Conservation (phyloP, 371 early-diverging fungal genomes). For the Haplosporangium sp. region DNA sequence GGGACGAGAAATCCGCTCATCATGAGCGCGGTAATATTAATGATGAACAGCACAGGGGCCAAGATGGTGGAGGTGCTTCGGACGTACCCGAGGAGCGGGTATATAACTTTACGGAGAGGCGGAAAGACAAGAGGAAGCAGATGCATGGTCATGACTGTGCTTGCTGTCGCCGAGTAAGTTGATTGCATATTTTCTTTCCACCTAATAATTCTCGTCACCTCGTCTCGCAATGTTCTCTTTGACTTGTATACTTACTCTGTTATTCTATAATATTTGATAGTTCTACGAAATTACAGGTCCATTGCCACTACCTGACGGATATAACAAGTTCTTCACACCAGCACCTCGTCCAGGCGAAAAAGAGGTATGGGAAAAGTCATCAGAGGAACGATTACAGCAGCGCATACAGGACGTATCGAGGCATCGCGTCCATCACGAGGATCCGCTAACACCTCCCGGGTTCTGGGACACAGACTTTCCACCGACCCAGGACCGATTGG, state of each 20-base stretch:
- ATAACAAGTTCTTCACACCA: slow-evolving; percentile 46
- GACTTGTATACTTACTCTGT: background rate
- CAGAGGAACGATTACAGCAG: slow-evolving; percentile 31
- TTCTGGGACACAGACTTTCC: slow-evolving; percentile 51
- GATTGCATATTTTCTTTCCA: background rate
- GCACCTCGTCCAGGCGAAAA: slow-evolving; percentile 44
- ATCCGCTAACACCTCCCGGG: slow-evolving; percentile 40
- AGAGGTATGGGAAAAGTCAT: slow-evolving; percentile 35
- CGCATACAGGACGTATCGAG: slow-evolving; percentile 49
- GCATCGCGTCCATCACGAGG: slow-evolving; percentile 45
- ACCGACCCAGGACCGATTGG: slow-evolving; percentile 32
- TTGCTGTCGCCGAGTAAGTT: slow-evolving; percentile 45
- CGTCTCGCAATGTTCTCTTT: background rate
- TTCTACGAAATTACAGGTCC: slow-evolving; percentile 48
- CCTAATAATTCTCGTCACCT: background rate
- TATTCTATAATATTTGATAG: slow-evolving; percentile 2
- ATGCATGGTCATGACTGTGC: slow-evolving; percentile 54
- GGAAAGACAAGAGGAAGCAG: slow-evolving; percentile 44
- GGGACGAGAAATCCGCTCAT: background rate
- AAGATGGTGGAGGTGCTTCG: background rate
- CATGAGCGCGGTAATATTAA: background rate
- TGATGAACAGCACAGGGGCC: background rate
- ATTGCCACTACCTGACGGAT: slow-evolving; percentile 45
- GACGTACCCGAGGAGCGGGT: slow-evolving; percentile 16
- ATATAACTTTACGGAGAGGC: slow-evolving; percentile 43